A percentile compares a stretch with the other conserved stretches of the same genome.
Evolutionary conservation across 371 early-diverging fungal species (phyloP).

Genomic region (Apophysomyces elegans): DNA sequence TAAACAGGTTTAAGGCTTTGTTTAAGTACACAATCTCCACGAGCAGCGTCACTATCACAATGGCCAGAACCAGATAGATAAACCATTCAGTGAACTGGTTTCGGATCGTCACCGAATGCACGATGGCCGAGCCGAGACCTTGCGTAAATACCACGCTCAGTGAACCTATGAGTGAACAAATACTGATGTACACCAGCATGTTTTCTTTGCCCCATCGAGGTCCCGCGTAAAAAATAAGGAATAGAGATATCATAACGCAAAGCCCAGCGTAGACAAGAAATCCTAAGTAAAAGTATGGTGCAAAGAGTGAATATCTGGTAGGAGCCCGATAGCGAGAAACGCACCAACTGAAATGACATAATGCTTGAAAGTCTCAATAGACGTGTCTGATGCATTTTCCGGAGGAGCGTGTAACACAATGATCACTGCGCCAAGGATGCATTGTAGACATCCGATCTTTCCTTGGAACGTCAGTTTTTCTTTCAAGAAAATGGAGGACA

Average conservation of each 20-base stretch:
- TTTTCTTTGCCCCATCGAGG: constrained; percentile 86
- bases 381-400: constrained; percentile 72
- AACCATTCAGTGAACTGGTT: constrained; percentile 91
- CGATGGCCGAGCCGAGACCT: constrained; percentile 89
- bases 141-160: constrained; percentile 93
- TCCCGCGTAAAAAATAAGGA: constrained; percentile 79
- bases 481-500: constrained; percentile 89
- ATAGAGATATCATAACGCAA: constrained; percentile 60
- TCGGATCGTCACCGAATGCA: constrained; percentile 79
- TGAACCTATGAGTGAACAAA: constrained; percentile 92
- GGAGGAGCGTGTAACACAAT: constrained; percentile 94
- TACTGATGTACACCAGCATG: constrained; percentile 84
- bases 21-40: constrained; percentile 95
- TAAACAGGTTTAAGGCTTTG: constrained; percentile 93
- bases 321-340: background rate
- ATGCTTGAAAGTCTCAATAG: constrained; percentile 80
- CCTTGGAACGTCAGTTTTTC: constrained; percentile 86
- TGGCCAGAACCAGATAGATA: constrained; percentile 80
- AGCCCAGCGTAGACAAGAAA: constrained; percentile 82
- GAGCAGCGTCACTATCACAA: constrained; percentile 78
- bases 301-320: background rate
- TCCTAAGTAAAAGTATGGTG: constrained; percentile 34
- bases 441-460: constrained; percentile 89
- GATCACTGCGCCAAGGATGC: constrained; percentile 88
- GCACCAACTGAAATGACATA: constrained; percentile 77